Conservation (phyloP, 371 early-diverging fungal species). For the Zychaea mexicana region DNA sequence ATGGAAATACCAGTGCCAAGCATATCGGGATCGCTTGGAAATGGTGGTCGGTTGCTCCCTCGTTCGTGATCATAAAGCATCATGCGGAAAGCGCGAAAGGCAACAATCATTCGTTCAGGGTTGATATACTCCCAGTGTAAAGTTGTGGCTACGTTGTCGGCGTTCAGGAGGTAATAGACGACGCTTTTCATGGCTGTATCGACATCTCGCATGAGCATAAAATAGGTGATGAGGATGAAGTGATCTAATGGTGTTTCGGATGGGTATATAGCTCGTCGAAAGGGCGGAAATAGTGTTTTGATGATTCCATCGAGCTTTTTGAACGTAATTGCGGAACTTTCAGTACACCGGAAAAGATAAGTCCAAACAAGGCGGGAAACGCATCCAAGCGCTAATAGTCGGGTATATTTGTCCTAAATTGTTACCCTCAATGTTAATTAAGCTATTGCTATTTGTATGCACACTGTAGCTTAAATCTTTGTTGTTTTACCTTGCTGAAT, state of each 20-base stretch:
- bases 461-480: too few species aligned
- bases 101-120: slow-evolving; percentile 81
- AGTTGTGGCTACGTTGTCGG: slow-evolving; percentile 47
- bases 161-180: slow-evolving; percentile 67
- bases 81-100: slow-evolving; percentile 71
- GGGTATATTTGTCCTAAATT: slow-evolving; percentile 68
- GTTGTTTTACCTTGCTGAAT: slow-evolving; percentile 64
- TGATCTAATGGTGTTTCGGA: slow-evolving; percentile 73
- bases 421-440: neutral
- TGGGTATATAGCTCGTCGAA: slow-evolving; percentile 70
- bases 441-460: too few species aligned
- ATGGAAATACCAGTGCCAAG: slow-evolving; percentile 34
- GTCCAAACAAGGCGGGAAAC: slow-evolving; percentile 90
- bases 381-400: slow-evolving; percentile 76
- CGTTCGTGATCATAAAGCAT: slow-evolving; percentile 73
- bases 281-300: slow-evolving; percentile 70
- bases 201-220: slow-evolving; percentile 75
- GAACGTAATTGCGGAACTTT: slow-evolving; percentile 59
- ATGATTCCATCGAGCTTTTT: slow-evolving; percentile 69
- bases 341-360: slow-evolving; percentile 87
- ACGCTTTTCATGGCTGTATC: slow-evolving; percentile 81
- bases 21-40: slow-evolving; percentile 60
- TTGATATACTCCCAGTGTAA: slow-evolving; percentile 55
- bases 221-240: slow-evolving; percentile 82
- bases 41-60: slow-evolving; percentile 48